These are phyloP conservation scores for Emericellopsis atlantica DNA, from an alignment of 2,329 filamentous ascomycete species.

Conservation along the genomic window DNA sequence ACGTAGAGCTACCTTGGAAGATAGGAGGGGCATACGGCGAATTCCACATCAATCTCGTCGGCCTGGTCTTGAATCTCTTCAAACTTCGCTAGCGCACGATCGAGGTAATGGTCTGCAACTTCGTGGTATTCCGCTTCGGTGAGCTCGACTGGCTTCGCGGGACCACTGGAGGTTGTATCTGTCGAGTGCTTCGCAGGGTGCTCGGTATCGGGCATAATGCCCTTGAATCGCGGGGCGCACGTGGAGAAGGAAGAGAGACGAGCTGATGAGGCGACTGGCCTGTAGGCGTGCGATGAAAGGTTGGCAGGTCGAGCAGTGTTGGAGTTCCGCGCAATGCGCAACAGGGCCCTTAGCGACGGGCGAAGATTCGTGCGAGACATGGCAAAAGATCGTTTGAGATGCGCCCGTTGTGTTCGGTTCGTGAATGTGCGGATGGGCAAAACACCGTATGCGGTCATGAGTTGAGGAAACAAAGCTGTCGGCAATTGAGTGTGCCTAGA, in stretches of 20 bases:
- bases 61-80: constrained; percentile 64
- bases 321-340: too few species aligned
- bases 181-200: constrained; percentile 27
- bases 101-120: constrained; percentile 63
- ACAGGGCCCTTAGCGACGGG: too few species aligned
- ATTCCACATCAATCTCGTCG: constrained; percentile 79
- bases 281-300: not conserved
- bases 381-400: too few species aligned
- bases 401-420: too few species aligned
- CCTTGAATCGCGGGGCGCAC: constrained; percentile 18
- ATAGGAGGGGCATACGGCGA: constrained; percentile 47
- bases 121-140: constrained; percentile 63
- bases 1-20: not conserved
- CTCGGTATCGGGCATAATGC: constrained; percentile 47
- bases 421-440: too few species aligned
- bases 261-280: not conserved
- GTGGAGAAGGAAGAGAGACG: constrained; percentile 12
- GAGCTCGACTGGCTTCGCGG: constrained; percentile 45
- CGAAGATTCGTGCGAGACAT: too few species aligned
- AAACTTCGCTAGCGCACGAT: constrained; percentile 40
- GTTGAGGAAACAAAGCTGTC: too few species aligned
- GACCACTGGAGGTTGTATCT: not conserved
- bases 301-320: too few species aligned
- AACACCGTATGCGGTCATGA: too few species aligned
- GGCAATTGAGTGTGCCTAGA: not conserved